phyloP scores from a whole-genome alignment of 192 early-diverging fungal genomes.

The Coemansia biformis region DNA sequence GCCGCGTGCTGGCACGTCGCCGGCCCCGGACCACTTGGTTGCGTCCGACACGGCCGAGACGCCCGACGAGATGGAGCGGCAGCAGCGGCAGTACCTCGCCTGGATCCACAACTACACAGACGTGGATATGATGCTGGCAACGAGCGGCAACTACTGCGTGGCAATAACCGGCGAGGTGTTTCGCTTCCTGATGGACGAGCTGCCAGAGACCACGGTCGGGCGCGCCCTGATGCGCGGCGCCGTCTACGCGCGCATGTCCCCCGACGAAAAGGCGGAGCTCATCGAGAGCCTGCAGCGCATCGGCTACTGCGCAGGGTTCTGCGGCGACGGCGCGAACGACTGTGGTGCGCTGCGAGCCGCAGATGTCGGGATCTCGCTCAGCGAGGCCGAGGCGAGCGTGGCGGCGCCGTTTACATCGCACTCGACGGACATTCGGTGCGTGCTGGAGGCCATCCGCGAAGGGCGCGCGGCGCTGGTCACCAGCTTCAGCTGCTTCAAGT shows the following conservation, averaged over 20 bases:
- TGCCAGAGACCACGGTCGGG: constrained; percentile 53
- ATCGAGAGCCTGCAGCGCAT: constrained; percentile 84
- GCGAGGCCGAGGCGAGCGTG: constrained; percentile 96
- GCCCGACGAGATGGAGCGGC: constrained; percentile 37
- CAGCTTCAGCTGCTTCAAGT: constrained; percentile 98
- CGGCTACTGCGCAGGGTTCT: constrained; percentile 93
- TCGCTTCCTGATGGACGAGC: constrained; percentile 85
- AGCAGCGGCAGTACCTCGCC: constrained; percentile 40
- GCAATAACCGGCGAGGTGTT: constrained; percentile 97
- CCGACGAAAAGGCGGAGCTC: constrained; percentile 94
- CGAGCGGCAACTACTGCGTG: constrained; percentile 63
- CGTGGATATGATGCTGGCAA: constrained; percentile 26
- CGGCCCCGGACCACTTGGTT: constrained; percentile 25
- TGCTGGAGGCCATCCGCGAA: constrained; percentile 87
- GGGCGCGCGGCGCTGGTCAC: constrained; percentile 95
- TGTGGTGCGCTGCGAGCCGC: constrained; percentile 93
- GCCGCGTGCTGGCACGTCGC: constrained; percentile 27
- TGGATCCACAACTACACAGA: constrained; percentile 43
- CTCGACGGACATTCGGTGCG: constrained; percentile 85
- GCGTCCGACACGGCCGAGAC: constrained; percentile 37
- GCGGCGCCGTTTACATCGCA: constrained; percentile 96
- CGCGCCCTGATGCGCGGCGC: constrained; percentile 86
- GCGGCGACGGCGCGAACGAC: constrained; percentile 99
- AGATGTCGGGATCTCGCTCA: constrained; percentile 93
- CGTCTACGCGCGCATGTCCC: constrained; percentile 97